These are phyloP conservation scores for Botrytis hyacinthi DNA, from an alignment of 2,329 filamentous ascomycete species.

Conservation along the genomic window DNA sequence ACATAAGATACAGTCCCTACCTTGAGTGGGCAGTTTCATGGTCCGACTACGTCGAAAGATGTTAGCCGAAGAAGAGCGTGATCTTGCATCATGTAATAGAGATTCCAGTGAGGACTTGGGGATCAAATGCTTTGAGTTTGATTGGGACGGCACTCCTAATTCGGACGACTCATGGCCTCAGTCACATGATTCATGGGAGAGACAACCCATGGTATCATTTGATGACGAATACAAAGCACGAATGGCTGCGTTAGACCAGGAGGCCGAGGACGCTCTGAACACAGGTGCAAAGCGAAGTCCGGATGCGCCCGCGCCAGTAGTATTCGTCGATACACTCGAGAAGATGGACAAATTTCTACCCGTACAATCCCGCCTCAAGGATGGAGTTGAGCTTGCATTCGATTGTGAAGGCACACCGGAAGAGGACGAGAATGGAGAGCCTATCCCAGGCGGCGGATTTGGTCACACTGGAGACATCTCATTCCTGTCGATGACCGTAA, in stretches of 20 bases:
- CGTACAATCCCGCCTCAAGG: neutral
- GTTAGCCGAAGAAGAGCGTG: neutral
- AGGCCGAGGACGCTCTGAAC: neutral
- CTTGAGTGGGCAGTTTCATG: neutral
- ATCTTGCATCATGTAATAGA: neutral
- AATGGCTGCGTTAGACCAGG: no score
- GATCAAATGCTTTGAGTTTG: no score
- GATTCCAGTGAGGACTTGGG: no score
- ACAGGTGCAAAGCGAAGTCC: neutral
- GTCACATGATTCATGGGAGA: neutral
- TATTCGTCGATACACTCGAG: neutral
- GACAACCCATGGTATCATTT: no score
- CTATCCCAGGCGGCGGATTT: neutral
- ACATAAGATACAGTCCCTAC: neutral
- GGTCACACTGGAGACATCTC: neutral
- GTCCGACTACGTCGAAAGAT: neutral
- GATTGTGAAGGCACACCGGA: neutral
- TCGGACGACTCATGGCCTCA: neutral
- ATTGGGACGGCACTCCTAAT: neutral
- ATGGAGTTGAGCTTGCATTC: slow-evolving; percentile 1
- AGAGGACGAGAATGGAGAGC: neutral
- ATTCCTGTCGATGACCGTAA: neutral
- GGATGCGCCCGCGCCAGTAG: neutral
- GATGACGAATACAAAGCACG: neutral
- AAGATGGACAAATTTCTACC: slow-evolving; percentile 3